Conservation (phyloP, 176 grass and related monocot species). For the Rhynchospora breviuscula region DNA sequence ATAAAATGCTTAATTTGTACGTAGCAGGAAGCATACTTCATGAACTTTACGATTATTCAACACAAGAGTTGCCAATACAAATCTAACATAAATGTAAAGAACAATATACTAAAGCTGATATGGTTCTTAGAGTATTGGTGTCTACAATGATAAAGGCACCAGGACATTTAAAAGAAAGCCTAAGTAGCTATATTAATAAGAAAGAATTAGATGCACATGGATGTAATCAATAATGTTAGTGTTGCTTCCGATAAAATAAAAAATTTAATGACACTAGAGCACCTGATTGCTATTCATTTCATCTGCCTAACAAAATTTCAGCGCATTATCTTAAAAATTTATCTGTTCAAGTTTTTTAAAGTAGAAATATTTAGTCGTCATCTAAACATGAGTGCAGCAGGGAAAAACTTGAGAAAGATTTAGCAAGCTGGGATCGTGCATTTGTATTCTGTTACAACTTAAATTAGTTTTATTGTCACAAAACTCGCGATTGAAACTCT, state of each 20-base stretch:
- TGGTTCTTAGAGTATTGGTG: background rate
- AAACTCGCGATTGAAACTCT: background rate
- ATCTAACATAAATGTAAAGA: background rate
- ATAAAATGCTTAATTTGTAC: background rate
- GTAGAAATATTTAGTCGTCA: background rate
- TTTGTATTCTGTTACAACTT: background rate
- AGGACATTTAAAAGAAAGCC: background rate
- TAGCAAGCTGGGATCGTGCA: background rate
- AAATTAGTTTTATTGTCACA: background rate
- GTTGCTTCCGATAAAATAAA: background rate
- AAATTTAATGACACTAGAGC: background rate
- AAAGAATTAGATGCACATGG: background rate
- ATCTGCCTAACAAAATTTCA: background rate
- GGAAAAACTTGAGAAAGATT: background rate
- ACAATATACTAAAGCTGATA: background rate
- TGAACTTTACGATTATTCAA: background rate
- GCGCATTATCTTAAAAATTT: background rate
- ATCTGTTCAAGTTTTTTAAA: background rate
- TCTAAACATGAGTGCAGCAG: background rate
- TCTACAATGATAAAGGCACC: background rate
- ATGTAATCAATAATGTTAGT: background rate
- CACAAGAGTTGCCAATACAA: background rate
- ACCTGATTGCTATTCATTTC: background rate
- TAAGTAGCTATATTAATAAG: background rate
- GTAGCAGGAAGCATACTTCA: background rate